phyloP scores from a whole-genome alignment of 768 basidiomycete species.

The Asterophora lycoperdoides region DNA sequence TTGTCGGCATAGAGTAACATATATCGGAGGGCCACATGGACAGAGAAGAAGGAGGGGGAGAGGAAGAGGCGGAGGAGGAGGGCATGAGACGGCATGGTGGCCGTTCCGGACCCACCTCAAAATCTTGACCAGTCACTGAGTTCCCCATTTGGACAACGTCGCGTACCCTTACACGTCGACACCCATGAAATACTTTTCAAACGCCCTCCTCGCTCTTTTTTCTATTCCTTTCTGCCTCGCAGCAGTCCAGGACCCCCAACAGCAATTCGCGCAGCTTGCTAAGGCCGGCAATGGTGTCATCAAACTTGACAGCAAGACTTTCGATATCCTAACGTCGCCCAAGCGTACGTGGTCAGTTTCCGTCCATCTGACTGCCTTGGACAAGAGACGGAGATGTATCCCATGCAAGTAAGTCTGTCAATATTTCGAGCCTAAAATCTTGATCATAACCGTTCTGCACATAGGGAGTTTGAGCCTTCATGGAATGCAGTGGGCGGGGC shows the following conservation, averaged over 20 bases:
- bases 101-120: constrained; percentile 5
- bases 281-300: constrained; percentile 74
- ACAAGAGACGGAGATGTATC: constrained; percentile 73
- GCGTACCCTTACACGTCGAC: constrained; percentile 26
- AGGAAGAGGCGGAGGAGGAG: constrained; percentile 89
- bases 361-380: constrained; percentile 86
- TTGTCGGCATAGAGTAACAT: constrained; percentile 78
- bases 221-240: constrained; percentile 30
- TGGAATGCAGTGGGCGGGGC: constrained; percentile 79
- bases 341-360: constrained; percentile 85
- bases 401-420: constrained; percentile 78
- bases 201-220: constrained; percentile 26
- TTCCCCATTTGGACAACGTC: constrained; percentile 19
- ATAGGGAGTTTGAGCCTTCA: constrained; percentile 80
- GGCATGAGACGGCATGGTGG: constrained; percentile 65
- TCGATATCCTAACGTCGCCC: constrained; percentile 70
- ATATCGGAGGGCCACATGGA: constrained; percentile 90
- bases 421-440: neutral
- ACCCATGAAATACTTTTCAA: constrained; percentile 21
- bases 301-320: constrained; percentile 69
- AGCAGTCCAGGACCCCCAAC: constrained; percentile 31
- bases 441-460: constrained; percentile 1
- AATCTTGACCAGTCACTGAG: constrained; percentile 5
- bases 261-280: constrained; percentile 67
- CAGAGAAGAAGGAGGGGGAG: constrained; percentile 88